phyloP scores from a whole-genome alignment of 179 eudicot genomes.

The Actinidia arguta region DNA sequence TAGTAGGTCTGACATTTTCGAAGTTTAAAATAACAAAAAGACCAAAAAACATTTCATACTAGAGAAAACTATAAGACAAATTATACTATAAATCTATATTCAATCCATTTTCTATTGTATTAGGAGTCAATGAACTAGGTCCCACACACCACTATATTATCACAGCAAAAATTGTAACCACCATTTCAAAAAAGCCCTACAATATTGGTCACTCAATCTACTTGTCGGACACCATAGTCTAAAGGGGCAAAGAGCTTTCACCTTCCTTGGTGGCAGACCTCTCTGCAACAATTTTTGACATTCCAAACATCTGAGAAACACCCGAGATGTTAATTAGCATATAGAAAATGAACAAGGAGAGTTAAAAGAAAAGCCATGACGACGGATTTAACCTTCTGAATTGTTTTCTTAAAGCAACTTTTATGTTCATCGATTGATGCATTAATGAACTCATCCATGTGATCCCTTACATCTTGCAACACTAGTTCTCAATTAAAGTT shows the following conservation, averaged over 20 bases:
- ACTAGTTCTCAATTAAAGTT: not conserved
- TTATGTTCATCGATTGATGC: constrained; percentile 96
- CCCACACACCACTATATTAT: too few relatives aligned
- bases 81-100: too few relatives aligned
- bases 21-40: too few relatives aligned
- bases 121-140: too few relatives aligned
- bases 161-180: too few relatives aligned
- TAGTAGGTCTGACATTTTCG: too few relatives aligned
- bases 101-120: too few relatives aligned
- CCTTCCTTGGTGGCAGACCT: constrained; percentile 57
- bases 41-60: too few relatives aligned
- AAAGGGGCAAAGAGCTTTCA: constrained; percentile 75
- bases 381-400: constrained; percentile 59
- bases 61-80: too few relatives aligned
- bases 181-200: too few relatives aligned
- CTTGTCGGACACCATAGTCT: constrained; percentile 62
- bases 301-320: constrained; percentile 76
- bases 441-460: constrained; percentile 82
- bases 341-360: not conserved
- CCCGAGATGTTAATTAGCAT: constrained; percentile 1
- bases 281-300: constrained; percentile 81
- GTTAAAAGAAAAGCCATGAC: not conserved
- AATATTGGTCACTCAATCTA: not conserved
- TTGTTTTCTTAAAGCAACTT: constrained; percentile 82
- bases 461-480: constrained; percentile 77